Percentiles rank a stretch among this genome's conserved stretches.
phyloP scores from a whole-genome alignment of 164 flowering plant species.

The Vitis cinerea region DNA sequence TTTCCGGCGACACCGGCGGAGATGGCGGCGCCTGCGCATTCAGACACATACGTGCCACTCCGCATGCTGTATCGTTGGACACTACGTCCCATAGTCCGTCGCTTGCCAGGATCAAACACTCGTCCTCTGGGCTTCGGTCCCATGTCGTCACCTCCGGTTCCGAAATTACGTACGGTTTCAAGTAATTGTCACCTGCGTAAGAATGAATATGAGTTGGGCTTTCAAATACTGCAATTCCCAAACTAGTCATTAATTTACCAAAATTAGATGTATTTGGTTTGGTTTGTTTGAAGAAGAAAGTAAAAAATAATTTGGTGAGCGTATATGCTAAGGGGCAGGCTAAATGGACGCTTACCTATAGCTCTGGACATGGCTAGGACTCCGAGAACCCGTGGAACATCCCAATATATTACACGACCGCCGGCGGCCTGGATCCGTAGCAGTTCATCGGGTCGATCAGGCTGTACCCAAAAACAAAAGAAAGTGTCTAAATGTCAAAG shows the following conservation, averaged over 20 bases:
- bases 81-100: conserved; percentile 89
- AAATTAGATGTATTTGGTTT: too few species aligned
- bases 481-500: neutral
- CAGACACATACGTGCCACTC: conserved; percentile 76
- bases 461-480: conserved; percentile 32
- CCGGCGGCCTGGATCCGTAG: conserved; percentile 66
- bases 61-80: conserved; percentile 63
- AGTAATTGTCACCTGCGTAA: conserved; percentile 53
- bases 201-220: too few species aligned
- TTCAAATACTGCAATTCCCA: too few species aligned
- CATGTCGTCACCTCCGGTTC: conserved; percentile 68
- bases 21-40: conserved; percentile 33
- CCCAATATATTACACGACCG: conserved; percentile 79
- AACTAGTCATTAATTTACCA: too few species aligned
- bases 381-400: conserved; percentile 74
- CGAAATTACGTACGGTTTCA: conserved; percentile 70
- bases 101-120: conserved; percentile 73
- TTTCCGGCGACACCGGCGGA: conserved; percentile 28
- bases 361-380: conserved; percentile 83
- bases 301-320: too few species aligned
- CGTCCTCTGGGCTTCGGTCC: conserved; percentile 57
- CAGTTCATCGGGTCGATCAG: conserved; percentile 79
- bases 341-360: conserved; percentile 35
- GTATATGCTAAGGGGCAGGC: too few species aligned
- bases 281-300: too few species aligned